Percentiles rank a stretch among this genome's conserved stretches.
These are phyloP conservation scores for Zoysia japonica DNA, from an alignment of 176 grass and related monocot species.

Conservation along the genomic window DNA sequence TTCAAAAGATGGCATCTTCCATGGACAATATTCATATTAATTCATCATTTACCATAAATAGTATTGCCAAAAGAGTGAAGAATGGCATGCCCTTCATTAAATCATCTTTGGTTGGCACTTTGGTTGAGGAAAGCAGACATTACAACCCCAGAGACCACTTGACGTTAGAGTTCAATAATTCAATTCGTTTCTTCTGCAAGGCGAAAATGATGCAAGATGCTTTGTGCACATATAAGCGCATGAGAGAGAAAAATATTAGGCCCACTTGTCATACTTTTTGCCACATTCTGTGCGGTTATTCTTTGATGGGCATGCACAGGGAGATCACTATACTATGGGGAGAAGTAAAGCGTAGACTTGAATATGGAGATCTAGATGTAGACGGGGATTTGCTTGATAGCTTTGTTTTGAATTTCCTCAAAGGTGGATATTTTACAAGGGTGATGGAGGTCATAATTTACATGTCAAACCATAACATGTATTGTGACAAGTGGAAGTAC, in stretches of 20 bases:
- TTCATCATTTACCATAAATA: slow-evolving; percentile 40
- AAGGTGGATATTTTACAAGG: slow-evolving; percentile 85
- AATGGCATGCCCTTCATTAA: slow-evolving; percentile 38
- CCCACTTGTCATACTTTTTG: slow-evolving; percentile 68
- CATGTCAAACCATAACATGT: slow-evolving; percentile 66
- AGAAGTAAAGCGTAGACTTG: slow-evolving; percentile 77
- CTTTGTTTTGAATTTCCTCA: slow-evolving; percentile 79
- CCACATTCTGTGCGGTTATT: slow-evolving; percentile 74
- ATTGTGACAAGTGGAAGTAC: slow-evolving; percentile 83
- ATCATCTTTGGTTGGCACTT: slow-evolving; percentile 58
- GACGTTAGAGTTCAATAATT: slow-evolving; percentile 71
- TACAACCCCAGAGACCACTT: slow-evolving; percentile 43
- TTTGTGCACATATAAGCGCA: slow-evolving; percentile 71
- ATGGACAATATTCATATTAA: slow-evolving; percentile 39
- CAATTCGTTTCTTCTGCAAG: slow-evolving; percentile 86
- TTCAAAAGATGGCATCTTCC: slow-evolving; percentile 47
- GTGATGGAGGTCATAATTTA: slow-evolving; percentile 75
- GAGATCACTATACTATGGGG: slow-evolving; percentile 87
- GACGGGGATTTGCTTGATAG: slow-evolving; percentile 72
- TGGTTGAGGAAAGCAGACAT: slow-evolving; percentile 53
- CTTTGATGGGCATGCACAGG: slow-evolving; percentile 66
- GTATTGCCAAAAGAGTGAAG: slow-evolving; percentile 23
- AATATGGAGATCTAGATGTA: slow-evolving; percentile 48
- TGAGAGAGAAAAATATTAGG: slow-evolving; percentile 73
- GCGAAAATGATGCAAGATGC: slow-evolving; percentile 97